These are phyloP conservation scores for Penicillium psychrofluorescens DNA, from an alignment of 495 filamentous ascomycete genomes.

Conservation along the genomic window DNA sequence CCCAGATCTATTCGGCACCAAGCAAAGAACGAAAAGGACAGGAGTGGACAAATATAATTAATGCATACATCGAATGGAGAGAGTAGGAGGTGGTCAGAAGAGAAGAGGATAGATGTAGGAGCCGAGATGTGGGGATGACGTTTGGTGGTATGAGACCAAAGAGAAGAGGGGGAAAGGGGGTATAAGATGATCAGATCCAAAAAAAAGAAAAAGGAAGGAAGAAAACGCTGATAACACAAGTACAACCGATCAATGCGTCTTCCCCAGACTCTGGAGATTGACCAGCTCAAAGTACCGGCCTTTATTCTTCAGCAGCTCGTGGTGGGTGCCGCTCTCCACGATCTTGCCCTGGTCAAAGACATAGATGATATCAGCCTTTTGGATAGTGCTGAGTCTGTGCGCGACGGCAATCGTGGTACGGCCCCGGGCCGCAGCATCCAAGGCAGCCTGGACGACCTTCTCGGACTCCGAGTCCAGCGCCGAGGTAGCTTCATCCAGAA, in stretches of 20 bases:
- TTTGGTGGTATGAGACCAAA: background rate
- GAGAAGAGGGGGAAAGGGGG: background rate
- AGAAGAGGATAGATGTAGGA: background rate
- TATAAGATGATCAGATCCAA: background rate
- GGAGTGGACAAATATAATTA: background rate
- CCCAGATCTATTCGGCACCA: too few species aligned
- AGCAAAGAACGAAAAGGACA: too few species aligned
- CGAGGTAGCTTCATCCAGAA: slow-evolving; percentile 79
- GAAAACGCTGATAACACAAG: slow-evolving; percentile 2
- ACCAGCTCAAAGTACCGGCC: slow-evolving; percentile 74
- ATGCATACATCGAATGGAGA: background rate
- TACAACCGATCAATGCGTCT: slow-evolving; percentile 28
- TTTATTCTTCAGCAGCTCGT: slow-evolving; percentile 54
- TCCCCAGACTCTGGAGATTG: slow-evolving; percentile 71
- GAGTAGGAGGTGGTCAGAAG: background rate
- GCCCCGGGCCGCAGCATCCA: slow-evolving; percentile 66
- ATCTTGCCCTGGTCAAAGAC: slow-evolving; percentile 73
- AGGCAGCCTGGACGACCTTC: slow-evolving; percentile 73
- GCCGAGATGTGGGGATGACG: background rate
- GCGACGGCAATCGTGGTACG: slow-evolving; percentile 76
- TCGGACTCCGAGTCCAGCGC: slow-evolving; percentile 77
- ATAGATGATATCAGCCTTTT: slow-evolving; percentile 78
- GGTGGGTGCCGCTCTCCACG: slow-evolving; percentile 67
- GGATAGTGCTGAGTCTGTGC: slow-evolving; percentile 70
- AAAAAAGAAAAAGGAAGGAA: background rate